These are phyloP conservation scores for Fusarium sp. DNA, from an alignment of 2,329 filamentous ascomycete species.

Conservation along the genomic window DNA sequence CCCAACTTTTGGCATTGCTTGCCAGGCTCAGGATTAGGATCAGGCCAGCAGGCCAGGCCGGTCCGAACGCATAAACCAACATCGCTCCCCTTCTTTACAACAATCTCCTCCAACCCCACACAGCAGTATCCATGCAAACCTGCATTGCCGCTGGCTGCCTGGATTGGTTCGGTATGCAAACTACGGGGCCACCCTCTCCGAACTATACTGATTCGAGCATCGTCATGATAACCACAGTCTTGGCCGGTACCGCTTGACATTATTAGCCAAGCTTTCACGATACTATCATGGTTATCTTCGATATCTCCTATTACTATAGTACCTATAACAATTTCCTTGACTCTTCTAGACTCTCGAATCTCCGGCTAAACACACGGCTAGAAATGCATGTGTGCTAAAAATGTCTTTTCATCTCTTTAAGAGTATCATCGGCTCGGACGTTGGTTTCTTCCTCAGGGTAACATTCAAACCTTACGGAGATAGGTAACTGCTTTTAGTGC, in stretches of 20 bases:
- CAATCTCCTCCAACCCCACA: slow-evolving; percentile 38
- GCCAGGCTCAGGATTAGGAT: neutral
- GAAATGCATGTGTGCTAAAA: slow-evolving; percentile 2
- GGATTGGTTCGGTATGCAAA: slow-evolving; percentile 15
- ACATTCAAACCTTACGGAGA: slow-evolving; percentile 13
- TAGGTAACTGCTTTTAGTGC: slow-evolving; percentile 20
- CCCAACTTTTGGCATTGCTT: slow-evolving; percentile 30
- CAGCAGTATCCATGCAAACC: slow-evolving; percentile 20
- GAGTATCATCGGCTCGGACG: slow-evolving; percentile 5
- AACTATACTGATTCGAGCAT: slow-evolving; percentile 16
- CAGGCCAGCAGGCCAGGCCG: neutral
- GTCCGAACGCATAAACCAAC: slow-evolving; percentile 31
- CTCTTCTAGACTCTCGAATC: slow-evolving; percentile 6
- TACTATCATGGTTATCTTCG: slow-evolving; percentile 18
- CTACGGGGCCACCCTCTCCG: slow-evolving; percentile 19
- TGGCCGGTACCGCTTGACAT: slow-evolving; percentile 2
- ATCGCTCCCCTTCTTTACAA: slow-evolving; percentile 6
- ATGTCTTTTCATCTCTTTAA: neutral
- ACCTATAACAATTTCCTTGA: neutral
- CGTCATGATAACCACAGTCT: neutral
- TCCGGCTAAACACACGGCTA: slow-evolving; percentile 17
- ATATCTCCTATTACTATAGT: slow-evolving; percentile 1
- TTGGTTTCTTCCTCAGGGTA: slow-evolving; percentile 15
- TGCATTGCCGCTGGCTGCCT: slow-evolving; percentile 31
- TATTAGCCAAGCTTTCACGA: slow-evolving; percentile 19